These are phyloP conservation scores for Euphrasia arctica DNA, from an alignment of 305 asterid species.

Conservation along the genomic window DNA sequence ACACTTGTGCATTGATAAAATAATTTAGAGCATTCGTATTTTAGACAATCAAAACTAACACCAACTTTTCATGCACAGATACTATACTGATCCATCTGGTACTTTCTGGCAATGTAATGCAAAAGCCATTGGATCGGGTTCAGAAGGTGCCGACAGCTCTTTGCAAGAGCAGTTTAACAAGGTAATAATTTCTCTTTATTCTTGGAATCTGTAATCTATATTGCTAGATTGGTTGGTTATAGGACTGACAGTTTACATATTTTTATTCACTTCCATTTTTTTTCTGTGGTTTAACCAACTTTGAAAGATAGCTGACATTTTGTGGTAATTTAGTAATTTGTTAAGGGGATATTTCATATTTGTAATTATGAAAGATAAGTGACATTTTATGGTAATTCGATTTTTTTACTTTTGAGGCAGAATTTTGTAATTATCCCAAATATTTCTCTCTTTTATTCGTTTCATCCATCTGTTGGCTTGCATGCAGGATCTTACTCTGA, in stretches of 20 bases:
- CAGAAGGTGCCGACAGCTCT: conserved; percentile 98
- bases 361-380: not conserved
- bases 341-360: not conserved
- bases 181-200: conserved; percentile 34
- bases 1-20: not conserved
- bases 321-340: not conserved
- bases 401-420: not conserved
- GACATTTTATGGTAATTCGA: not conserved
- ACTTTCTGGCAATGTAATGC: conserved; percentile 99
- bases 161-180: conserved; percentile 92
- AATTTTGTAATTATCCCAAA: not conserved
- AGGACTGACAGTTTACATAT: not conserved
- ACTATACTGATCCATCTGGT: conserved; percentile 89
- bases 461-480: not conserved
- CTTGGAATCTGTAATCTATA: no score
- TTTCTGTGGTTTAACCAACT: not conserved
- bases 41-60: conserved; percentile 11
- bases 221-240: not conserved
- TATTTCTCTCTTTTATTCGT: not conserved
- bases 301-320: no score
- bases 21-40: not conserved
- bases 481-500: conserved; percentile 58
- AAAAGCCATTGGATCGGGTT: conserved; percentile 94
- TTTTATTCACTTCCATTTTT: not conserved
- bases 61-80: conserved; percentile 41